Conservation (phyloP, 495 filamentous ascomycete species). For the Penicillium daleae region DNA sequence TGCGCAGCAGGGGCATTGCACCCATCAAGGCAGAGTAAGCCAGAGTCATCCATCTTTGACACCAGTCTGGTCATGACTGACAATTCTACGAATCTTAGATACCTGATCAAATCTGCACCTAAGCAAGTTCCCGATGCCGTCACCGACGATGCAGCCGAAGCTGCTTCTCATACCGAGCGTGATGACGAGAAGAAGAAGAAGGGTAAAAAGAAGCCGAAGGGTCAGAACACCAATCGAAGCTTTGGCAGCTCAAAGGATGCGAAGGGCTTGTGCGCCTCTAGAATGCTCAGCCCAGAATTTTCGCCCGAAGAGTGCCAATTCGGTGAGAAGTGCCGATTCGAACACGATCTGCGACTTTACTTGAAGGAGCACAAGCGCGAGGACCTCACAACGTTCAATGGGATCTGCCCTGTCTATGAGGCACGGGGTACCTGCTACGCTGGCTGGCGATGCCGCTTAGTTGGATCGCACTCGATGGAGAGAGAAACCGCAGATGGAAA, state of each 20-base stretch:
- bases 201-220: constrained; percentile 69
- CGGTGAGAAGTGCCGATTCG: constrained; percentile 74
- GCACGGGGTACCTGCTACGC: constrained; percentile 71
- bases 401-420: constrained; percentile 80
- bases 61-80: constrained; percentile 4
- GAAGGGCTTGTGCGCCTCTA: constrained; percentile 74
- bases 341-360: constrained; percentile 84
- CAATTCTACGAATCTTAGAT: constrained; percentile 48
- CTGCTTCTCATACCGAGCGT: constrained; percentile 48
- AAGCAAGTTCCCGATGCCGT: constrained; percentile 30
- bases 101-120: constrained; percentile 49
- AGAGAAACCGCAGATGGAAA: constrained; percentile 72
- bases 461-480: constrained; percentile 78
- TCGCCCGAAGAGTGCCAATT: constrained; percentile 71
- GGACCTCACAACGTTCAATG: constrained; percentile 73
- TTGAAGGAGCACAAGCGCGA: constrained; percentile 78
- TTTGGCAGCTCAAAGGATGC: constrained; percentile 82
- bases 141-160: constrained; percentile 73
- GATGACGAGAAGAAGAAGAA: constrained; percentile 47
- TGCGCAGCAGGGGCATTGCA: constrained; percentile 70
- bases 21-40: constrained; percentile 83
- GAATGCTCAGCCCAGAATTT: constrained; percentile 70
- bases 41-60: not conserved
- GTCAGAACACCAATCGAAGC: constrained; percentile 85
- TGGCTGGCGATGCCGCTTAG: constrained; percentile 94